These are phyloP conservation scores for Fusarium drepaniforme DNA, from an alignment of 2,329 filamentous ascomycete species.

Conservation along the genomic window DNA sequence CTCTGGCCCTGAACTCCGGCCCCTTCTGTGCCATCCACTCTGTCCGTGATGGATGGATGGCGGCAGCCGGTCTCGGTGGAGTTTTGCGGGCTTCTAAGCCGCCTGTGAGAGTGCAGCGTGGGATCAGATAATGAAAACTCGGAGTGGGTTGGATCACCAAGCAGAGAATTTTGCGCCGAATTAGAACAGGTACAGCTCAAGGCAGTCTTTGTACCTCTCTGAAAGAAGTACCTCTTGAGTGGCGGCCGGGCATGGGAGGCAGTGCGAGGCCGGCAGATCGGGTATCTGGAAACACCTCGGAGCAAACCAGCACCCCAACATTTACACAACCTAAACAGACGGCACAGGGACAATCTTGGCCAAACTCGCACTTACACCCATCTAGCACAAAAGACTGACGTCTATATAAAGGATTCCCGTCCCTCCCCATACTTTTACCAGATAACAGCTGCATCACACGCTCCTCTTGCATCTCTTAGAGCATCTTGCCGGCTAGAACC, in stretches of 20 bases:
- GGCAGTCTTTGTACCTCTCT: neutral
- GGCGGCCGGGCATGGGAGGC: neutral
- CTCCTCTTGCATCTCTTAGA: neutral
- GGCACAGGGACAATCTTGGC: neutral
- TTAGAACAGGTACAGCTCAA: neutral
- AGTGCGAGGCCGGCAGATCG: constrained; percentile 22
- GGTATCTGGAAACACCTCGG: constrained; percentile 14
- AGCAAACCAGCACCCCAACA: constrained; percentile 17
- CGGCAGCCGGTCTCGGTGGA: constrained; percentile 12
- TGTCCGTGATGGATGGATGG: neutral
- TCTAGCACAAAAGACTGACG: neutral
- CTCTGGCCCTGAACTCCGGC: constrained; percentile 15
- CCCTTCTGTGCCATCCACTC: neutral
- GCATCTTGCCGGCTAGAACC: neutral
- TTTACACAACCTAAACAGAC: neutral
- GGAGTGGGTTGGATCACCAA: neutral
- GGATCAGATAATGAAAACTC: constrained; percentile 29
- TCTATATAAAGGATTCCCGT: constrained; percentile 2
- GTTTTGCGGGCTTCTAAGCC: neutral
- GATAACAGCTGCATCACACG: neutral
- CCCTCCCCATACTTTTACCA: neutral
- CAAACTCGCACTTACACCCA: neutral
- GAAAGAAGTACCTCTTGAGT: neutral
- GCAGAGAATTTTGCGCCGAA: neutral
- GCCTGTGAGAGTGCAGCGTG: constrained; percentile 15